Evolutionary conservation across 2,329 filamentous ascomycete genomes (phyloP).

Genomic region (Ophiostoma ips): DNA sequence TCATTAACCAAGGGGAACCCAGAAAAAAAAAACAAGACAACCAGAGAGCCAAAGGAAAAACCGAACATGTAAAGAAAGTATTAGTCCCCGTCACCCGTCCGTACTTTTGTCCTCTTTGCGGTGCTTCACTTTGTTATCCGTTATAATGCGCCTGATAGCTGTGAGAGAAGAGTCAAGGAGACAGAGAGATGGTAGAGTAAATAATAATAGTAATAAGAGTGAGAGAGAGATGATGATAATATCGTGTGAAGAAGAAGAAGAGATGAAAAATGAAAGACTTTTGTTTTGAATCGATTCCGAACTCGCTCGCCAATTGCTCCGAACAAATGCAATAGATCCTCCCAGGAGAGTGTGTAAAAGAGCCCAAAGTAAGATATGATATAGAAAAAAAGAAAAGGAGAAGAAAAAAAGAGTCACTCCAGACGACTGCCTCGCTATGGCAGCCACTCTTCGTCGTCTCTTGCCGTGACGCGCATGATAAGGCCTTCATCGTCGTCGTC

Average conservation of each 20-base stretch:
- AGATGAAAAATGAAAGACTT: neutral
- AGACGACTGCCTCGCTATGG: constrained; percentile 24
- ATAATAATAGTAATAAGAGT: neutral
- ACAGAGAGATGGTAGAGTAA: too few species aligned
- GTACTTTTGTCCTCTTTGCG: too few species aligned
- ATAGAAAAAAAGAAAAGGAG: neutral
- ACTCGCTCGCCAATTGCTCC: constrained; percentile 1
- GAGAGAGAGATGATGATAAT: neutral
- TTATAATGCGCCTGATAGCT: too few species aligned
- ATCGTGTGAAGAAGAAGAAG: neutral
- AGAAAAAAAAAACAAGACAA: too few species aligned
- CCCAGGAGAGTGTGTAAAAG: neutral
- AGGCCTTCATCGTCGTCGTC: constrained; percentile 38
- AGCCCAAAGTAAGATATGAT: too few species aligned
- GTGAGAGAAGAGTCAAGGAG: too few species aligned
- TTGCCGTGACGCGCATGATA: constrained; percentile 41
- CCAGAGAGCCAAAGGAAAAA: too few species aligned
- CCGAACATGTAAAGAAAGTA: too few species aligned
- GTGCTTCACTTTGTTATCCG: too few species aligned
- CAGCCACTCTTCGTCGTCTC: constrained; percentile 47
- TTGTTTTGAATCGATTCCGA: neutral
- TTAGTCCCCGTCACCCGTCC: too few species aligned
- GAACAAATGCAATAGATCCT: neutral
- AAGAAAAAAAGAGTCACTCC: neutral
- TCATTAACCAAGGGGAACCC: too few species aligned